phyloP scores from a whole-genome alignment of 2,329 filamentous ascomycete genomes.

The Teratosphaeria destructans region DNA sequence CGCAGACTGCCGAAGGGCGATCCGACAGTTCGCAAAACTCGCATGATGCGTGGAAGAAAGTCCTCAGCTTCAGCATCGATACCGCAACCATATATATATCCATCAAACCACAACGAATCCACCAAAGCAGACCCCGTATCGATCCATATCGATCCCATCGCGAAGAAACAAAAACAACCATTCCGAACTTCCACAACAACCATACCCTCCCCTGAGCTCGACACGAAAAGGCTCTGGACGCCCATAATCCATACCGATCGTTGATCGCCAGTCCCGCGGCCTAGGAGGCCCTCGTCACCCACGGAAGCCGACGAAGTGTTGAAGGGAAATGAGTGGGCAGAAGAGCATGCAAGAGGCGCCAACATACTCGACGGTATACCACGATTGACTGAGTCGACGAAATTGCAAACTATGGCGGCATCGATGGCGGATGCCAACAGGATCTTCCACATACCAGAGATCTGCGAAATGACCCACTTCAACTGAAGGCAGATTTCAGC shows the following conservation, averaged over 20 bases:
- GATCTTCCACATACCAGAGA: neutral
- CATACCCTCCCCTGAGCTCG: neutral
- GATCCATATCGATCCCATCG: neutral
- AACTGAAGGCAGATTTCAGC: neutral
- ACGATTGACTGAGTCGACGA: neutral
- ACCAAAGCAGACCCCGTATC: neutral
- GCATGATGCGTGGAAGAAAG: no score
- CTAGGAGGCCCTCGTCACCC: neutral
- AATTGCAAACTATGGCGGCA: neutral
- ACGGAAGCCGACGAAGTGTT: neutral
- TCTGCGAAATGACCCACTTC: neutral
- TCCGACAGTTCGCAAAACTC: neutral
- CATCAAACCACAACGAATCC: neutral
- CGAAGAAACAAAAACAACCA: neutral
- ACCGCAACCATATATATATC: neutral
- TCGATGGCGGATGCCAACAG: neutral
- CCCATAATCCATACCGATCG: neutral
- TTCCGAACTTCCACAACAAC: neutral
- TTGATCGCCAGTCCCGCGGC: neutral
- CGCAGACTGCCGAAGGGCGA: neutral
- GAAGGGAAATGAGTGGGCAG: neutral
- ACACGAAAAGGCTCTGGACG: neutral
- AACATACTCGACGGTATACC: neutral
- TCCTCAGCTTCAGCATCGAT: neutral
- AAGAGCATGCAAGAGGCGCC: neutral